Evolutionary conservation across 2,329 filamentous ascomycete species (phyloP).

Genomic region (Pseudopithomyces maydicus): DNA sequence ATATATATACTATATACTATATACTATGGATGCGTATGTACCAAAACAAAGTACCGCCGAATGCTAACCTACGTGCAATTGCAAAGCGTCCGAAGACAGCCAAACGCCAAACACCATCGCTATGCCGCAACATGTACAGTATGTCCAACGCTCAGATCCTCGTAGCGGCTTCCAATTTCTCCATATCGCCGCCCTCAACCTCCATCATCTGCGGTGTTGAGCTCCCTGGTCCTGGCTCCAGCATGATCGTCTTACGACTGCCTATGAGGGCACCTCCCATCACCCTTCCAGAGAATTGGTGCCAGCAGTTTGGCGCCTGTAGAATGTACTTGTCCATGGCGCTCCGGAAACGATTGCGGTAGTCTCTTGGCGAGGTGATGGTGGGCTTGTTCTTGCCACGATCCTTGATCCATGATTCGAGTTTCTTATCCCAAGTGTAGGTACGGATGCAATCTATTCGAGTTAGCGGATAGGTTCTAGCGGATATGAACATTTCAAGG

Average conservation of each 20-base stretch:
- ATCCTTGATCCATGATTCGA: slow-evolving; percentile 99
- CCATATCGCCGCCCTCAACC: slow-evolving; percentile 17
- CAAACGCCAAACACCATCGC: slow-evolving; percentile 6
- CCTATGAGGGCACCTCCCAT: slow-evolving; percentile 3
- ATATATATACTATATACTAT: neutral
- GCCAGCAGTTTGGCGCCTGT: slow-evolving; percentile 77
- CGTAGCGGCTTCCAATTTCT: slow-evolving; percentile 14
- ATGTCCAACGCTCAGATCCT: slow-evolving; percentile 8
- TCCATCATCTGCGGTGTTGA: slow-evolving; percentile 13
- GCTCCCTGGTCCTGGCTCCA: slow-evolving; percentile 10
- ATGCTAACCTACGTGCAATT: neutral
- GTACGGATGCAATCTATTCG: slow-evolving; percentile 85
- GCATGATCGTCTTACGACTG: slow-evolving; percentile 8
- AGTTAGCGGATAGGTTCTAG: neutral
- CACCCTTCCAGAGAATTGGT: slow-evolving; percentile 59
- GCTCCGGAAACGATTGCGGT: slow-evolving; percentile 93
- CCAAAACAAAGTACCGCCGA: neutral
- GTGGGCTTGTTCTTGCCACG: slow-evolving; percentile 87
- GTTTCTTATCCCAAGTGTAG: slow-evolving; percentile 99
- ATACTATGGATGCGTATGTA: neutral
- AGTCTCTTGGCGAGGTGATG: slow-evolving; percentile 96
- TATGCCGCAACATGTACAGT: neutral
- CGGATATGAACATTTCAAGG: neutral
- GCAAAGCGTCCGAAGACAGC: neutral
- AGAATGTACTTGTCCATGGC: slow-evolving; percentile 92